Evolutionary conservation across 768 basidiomycete species (phyloP), one percentile per base, ranked within the genome.

Genomic region (Lactifluus volemus): DNA sequence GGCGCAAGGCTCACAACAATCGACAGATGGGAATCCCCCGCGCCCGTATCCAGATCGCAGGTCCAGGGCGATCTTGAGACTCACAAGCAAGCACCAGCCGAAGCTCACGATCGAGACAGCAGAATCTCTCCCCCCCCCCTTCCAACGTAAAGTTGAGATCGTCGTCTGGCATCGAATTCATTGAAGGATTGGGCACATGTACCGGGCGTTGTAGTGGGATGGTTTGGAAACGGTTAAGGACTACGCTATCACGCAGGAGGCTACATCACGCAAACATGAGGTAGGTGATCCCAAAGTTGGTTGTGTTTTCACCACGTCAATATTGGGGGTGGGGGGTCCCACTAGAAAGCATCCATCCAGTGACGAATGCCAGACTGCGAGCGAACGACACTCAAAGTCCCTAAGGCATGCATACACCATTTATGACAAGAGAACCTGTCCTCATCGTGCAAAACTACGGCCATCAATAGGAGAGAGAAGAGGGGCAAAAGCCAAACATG

Each of bases 241-340:
- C 38, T 25, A 36, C 30, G 32, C 45, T 48, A 44, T 63, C 61
- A 58, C 47, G 21, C 7, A 62, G 39, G 49, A 32, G 39, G 52
- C 29, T 21, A 51, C 42, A 42, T 55, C 60, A 61, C 17, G 48
- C 56, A 39, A 52, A 63, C 61, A 63, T 49, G 61, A 58, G 61
- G 53, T 61, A 45, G 38, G 56, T 21, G 51, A 56, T 52, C 30
- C 29, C 49, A 49, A 45, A 47, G 29, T 56, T n/a, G 60, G 29
- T 56, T n/a, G 60, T 39, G 44, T 21, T 12, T 17, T 21, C 58
- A 53, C 11, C 34, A 36, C 41, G 60, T 30, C 44, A 45, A 50
- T 21, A 38, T 32, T 36, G 25, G 25, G 25, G 25, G 25, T 25
- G 52, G 30, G 42, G 19, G 39, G 11, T 9, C 50, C 29, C 5